These are phyloP conservation scores for Naegleria fowleri DNA, from an alignment of 208 protist genomes.

Conservation along the genomic window DNA sequence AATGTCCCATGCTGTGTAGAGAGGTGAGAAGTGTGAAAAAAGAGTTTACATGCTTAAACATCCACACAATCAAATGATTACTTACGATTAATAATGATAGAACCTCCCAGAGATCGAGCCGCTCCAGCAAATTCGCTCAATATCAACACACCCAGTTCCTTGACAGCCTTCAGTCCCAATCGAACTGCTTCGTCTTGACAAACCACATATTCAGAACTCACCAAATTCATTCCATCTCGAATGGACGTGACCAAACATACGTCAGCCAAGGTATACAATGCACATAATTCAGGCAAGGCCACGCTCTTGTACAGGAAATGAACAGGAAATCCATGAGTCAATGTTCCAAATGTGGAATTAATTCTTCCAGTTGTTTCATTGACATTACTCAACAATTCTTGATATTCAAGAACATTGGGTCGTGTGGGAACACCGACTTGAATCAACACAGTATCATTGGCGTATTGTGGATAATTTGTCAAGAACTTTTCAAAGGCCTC, in stretches of 20 bases:
- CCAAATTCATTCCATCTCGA: conserved; percentile 63
- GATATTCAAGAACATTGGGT: conserved; percentile 62
- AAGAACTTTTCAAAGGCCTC: conserved; percentile 53
- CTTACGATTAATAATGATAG: conserved; percentile 48
- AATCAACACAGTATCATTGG: conserved; percentile 52
- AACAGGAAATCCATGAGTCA: conserved; percentile 39
- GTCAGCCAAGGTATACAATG: conserved; percentile 55
- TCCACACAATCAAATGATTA: no score
- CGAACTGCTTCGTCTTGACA: conserved; percentile 40
- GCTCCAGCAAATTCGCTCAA: conserved; percentile 60
- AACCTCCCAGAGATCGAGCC: conserved; percentile 40
- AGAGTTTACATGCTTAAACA: conserved; percentile 2
- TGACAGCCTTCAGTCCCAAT: background rate
- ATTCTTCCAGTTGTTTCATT: conserved; percentile 63
- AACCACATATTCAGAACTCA: conserved; percentile 54
- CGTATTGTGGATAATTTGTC: conserved; percentile 48
- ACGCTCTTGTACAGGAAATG: conserved; percentile 42
- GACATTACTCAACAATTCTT: conserved; percentile 51
- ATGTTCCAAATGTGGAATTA: conserved; percentile 61
- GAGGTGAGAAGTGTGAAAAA: no score
- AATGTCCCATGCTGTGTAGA: conserved; percentile 32
- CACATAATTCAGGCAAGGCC: conserved; percentile 45
- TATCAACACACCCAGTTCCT: conserved; percentile 52
- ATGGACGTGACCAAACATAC: conserved; percentile 55
- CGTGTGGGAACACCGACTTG: conserved; percentile 67